Conservation (phyloP, 495 filamentous ascomycete genomes). For the Penicillium parvum region DNA sequence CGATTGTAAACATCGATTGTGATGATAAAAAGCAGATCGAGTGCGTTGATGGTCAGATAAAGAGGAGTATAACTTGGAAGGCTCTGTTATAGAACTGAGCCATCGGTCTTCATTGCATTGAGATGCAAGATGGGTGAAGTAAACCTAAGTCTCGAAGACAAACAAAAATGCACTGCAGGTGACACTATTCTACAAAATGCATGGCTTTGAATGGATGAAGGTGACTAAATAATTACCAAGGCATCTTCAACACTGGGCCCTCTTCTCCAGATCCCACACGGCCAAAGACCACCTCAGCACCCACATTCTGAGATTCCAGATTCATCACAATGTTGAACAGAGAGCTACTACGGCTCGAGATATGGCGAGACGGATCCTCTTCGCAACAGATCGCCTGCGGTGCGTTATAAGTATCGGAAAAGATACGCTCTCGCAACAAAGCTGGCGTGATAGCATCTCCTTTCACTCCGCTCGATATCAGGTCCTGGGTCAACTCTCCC, state of each 20-base stretch:
- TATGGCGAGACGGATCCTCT: constrained; percentile 18
- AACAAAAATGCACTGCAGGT: too few species aligned
- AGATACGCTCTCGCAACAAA: constrained; percentile 27
- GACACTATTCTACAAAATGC: too few species aligned
- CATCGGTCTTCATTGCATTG: too few species aligned
- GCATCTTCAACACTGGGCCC: constrained; percentile 26
- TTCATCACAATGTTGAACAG: constrained; percentile 42
- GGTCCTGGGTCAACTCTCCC: constrained; percentile 30
- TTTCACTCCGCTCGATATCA: constrained; percentile 21
- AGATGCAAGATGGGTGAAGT: too few species aligned
- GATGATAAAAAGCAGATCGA: too few species aligned
- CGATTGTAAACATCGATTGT: constrained; percentile 6
- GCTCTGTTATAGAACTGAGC: too few species aligned
- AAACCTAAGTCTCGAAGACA: too few species aligned
- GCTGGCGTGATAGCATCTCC: constrained; percentile 18
- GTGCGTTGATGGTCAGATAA: too few species aligned
- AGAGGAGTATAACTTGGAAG: too few species aligned
- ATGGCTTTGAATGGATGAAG: too few species aligned
- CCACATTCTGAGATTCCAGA: constrained; percentile 16
- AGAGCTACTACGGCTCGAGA: constrained; percentile 17
- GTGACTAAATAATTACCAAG: constrained; percentile 23
- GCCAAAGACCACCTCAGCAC: constrained; percentile 34
- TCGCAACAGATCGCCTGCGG: constrained; percentile 33
- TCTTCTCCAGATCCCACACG: constrained; percentile 28
- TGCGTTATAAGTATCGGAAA: constrained; percentile 32